Base-by-base conservation (phyloP, 1,284 basidiomycete species). In the Puccinia triticina region DNA sequence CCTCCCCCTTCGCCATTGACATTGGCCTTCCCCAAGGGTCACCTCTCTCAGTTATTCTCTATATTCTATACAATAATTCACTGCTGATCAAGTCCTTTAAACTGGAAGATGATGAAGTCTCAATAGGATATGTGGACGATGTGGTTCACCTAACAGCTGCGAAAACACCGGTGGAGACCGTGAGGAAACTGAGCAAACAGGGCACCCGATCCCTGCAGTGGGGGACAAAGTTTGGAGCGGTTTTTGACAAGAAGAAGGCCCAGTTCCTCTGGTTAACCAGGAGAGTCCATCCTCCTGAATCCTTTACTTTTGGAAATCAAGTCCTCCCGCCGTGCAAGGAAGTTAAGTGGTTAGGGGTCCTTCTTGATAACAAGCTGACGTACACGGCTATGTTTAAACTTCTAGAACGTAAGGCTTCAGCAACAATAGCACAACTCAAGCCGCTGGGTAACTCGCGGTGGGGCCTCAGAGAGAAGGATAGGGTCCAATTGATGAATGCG, bases 101-200 rank as follows among this genome's bases (percentile, higher is more conserved):
- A 2, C 16, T 29, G 16, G 29, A 53, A 2, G 34, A 8, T 4
- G 53, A 76, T 26, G 40, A 18, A 37, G 55, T 59, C 34, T 76
- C 74, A 4, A 23, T 76, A 23, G 74, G 74, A 5, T 76, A 55
- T 59, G 55, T 76, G 8, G 74, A 76, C 37, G 50, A 59, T 37
- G 74, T 76, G 29, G 40, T 43, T 7, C 40, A 43, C 12, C 40
- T 43, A 12, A 12, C 12, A 12, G 40, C 40, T 43, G 40, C 50
- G 23, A 11, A 32, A 11, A 67, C 23, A 8, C 18, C 34, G 64
- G 64, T 11, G 4, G 32, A 32, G 64, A 34, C 32, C 64, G 32
- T 3, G 34, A 21, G 32, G n/a, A n/a, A 21, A 26, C 32, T 67
- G 37, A 11, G 32, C 8, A 7, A 11, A 8, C 18, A 40, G 7